Conservation (phyloP, 2,329 filamentous ascomycete species). For the Xylaria multiplex region DNA sequence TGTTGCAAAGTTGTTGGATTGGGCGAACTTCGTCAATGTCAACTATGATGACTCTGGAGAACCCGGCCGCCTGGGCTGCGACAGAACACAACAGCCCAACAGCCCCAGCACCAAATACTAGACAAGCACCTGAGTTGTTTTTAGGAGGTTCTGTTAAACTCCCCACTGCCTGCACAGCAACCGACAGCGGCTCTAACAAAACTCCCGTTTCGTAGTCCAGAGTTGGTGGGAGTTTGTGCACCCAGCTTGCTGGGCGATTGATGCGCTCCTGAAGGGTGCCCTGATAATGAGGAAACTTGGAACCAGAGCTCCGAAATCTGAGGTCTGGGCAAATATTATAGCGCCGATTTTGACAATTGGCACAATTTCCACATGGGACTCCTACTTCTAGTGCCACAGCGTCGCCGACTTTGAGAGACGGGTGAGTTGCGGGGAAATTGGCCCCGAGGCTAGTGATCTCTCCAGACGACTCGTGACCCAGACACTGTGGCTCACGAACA, state of each 20-base stretch:
- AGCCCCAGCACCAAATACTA: slow-evolving; percentile 18
- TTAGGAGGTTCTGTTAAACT: background rate
- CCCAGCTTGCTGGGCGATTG: slow-evolving; percentile 16
- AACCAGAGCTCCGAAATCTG: slow-evolving; percentile 13
- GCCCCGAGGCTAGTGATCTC: background rate
- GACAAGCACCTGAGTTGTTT: background rate
- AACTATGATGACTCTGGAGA: slow-evolving; percentile 2
- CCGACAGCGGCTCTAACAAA: slow-evolving; percentile 14
- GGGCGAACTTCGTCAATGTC: slow-evolving; percentile 16
- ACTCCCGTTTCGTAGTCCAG: slow-evolving; percentile 11
- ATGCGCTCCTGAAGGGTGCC: slow-evolving; percentile 16
- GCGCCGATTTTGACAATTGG: slow-evolving; percentile 13
- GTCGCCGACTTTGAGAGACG: slow-evolving; percentile 7
- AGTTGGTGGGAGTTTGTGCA: slow-evolving; percentile 6
- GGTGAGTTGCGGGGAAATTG: background rate
- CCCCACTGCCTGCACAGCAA: slow-evolving; percentile 15
- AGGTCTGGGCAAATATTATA: slow-evolving; percentile 10
- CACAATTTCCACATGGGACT: slow-evolving; percentile 8
- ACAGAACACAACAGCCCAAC: slow-evolving; percentile 13
- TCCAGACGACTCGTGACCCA: slow-evolving; percentile 14
- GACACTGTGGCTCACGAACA: slow-evolving; percentile 7
- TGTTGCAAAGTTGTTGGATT: background rate
- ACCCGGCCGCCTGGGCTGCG: background rate
- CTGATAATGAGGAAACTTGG: slow-evolving; percentile 18
- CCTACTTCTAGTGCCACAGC: slow-evolving; percentile 8